phyloP scores from a whole-genome alignment of 202 grass and related monocot genomes.

The Hordeum pubiflorum region DNA sequence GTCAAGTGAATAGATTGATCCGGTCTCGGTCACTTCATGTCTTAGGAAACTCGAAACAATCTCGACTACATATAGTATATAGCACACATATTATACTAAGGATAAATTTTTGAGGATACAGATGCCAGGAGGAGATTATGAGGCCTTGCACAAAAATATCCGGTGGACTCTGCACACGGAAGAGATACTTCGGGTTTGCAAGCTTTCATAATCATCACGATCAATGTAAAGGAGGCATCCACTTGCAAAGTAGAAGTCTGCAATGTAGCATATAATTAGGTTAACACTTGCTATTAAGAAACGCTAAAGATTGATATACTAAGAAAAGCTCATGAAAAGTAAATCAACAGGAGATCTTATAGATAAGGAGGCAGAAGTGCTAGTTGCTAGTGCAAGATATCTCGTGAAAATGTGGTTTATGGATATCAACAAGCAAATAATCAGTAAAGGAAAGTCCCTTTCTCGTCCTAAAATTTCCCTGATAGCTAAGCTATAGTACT shows the following conservation, averaged over 20 bases:
- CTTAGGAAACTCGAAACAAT: background rate
- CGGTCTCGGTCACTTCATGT: background rate
- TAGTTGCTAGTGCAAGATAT: background rate
- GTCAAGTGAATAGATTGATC: background rate
- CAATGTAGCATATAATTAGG: constrained; percentile 31
- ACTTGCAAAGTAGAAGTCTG: constrained; percentile 37
- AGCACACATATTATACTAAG: background rate
- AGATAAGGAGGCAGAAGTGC: background rate
- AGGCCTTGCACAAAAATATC: constrained; percentile 37
- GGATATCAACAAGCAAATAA: constrained; percentile 13
- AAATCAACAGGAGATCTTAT: constrained; percentile 26
- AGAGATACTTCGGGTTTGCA: constrained; percentile 41
- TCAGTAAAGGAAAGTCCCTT: background rate
- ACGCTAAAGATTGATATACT: constrained; percentile 12
- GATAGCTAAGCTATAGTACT: background rate
- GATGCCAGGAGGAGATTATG: constrained; percentile 44
- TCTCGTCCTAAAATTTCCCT: background rate
- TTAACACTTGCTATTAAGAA: constrained; percentile 35
- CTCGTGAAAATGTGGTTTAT: background rate
- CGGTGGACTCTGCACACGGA: constrained; percentile 27
- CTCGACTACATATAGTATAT: background rate
- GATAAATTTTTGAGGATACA: constrained; percentile 9
- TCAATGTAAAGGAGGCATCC: constrained; percentile 36
- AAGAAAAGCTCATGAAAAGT: constrained; percentile 32
- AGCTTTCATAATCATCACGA: constrained; percentile 36